Conservation (phyloP, 2,329 filamentous ascomycete genomes). For the Verticillium nubilum region DNA sequence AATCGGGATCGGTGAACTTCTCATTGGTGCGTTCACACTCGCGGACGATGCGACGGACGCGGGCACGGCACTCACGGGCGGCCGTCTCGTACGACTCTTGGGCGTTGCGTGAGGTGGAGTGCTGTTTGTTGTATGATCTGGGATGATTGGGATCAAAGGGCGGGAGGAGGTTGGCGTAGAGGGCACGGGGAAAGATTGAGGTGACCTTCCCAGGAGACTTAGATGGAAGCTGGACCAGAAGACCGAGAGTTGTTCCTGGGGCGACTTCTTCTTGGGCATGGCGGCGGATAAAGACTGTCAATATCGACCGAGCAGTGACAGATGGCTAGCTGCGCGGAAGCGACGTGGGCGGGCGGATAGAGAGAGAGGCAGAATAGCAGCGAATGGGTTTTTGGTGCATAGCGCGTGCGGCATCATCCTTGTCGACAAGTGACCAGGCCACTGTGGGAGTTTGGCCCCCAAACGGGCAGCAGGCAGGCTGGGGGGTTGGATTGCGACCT, state of each 20-base stretch:
- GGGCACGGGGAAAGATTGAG: slow-evolving; percentile 34
- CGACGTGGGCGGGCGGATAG: background rate
- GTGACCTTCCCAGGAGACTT: slow-evolving; percentile 36
- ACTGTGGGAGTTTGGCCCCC: no score
- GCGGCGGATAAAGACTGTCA: background rate
- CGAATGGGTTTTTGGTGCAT: no score
- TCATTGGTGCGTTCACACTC: slow-evolving; percentile 39
- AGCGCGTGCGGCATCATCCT: no score
- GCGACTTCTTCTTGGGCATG: slow-evolving; percentile 16
- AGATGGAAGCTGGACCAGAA: slow-evolving; percentile 38
- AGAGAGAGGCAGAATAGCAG: no score
- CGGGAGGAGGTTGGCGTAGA: slow-evolving; percentile 28
- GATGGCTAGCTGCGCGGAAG: background rate
- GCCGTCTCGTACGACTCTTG: slow-evolving; percentile 35
- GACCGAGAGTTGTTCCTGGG: slow-evolving; percentile 33
- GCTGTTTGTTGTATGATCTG: background rate
- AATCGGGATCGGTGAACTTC: slow-evolving; percentile 39
- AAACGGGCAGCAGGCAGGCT: no score
- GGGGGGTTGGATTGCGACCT: no score
- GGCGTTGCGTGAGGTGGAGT: slow-evolving; percentile 41
- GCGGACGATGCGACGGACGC: slow-evolving; percentile 30
- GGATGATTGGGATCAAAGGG: slow-evolving; percentile 24
- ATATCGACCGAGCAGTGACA: background rate
- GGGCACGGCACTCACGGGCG: slow-evolving; percentile 31
- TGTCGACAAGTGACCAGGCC: no score